Conservation (phyloP, 1,139 yeast genomes). For the Sugiyamaella paludigena region DNA sequence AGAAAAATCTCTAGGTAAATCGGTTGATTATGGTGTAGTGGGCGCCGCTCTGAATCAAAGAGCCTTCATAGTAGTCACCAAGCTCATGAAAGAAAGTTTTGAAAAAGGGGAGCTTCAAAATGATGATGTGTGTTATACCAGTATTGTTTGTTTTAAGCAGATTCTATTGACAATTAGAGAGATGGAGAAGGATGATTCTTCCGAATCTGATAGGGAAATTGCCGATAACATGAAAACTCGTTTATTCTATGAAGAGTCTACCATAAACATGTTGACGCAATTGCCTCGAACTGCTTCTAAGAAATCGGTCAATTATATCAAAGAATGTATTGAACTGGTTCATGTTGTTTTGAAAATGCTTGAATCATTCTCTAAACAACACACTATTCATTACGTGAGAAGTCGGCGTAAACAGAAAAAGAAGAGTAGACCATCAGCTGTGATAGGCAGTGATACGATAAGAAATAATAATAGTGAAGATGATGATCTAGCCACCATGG, state of each 20-base stretch:
- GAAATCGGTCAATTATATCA: constrained; percentile 63
- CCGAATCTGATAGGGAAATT: constrained; percentile 46
- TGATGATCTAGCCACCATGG: constrained; percentile 32
- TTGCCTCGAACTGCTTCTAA: constrained; percentile 66
- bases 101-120: constrained; percentile 41
- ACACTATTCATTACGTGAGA: constrained; percentile 55
- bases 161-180: constrained; percentile 55
- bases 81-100: constrained; percentile 53
- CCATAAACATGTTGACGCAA: constrained; percentile 55
- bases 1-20: constrained; percentile 12
- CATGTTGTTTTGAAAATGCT: constrained; percentile 65
- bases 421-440: constrained; percentile 32
- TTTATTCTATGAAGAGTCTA: constrained; percentile 63
- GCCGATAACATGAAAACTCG: constrained; percentile 53
- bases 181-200: constrained; percentile 42
- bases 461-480: constrained; percentile 39
- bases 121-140: constrained; percentile 53
- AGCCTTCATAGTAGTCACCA: constrained; percentile 58
- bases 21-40: constrained; percentile 55
- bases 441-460: constrained; percentile 24
- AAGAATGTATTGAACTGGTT: constrained; percentile 62
- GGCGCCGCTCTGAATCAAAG: constrained; percentile 67
- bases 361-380: constrained; percentile 63
- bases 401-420: constrained; percentile 44
- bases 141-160: constrained; percentile 67